Percentiles rank a stretch among this genome's conserved stretches.
These are phyloP conservation scores for Phalaenopsis aphrodite DNA, from an alignment of 106 monocot species.

Conservation along the genomic window DNA sequence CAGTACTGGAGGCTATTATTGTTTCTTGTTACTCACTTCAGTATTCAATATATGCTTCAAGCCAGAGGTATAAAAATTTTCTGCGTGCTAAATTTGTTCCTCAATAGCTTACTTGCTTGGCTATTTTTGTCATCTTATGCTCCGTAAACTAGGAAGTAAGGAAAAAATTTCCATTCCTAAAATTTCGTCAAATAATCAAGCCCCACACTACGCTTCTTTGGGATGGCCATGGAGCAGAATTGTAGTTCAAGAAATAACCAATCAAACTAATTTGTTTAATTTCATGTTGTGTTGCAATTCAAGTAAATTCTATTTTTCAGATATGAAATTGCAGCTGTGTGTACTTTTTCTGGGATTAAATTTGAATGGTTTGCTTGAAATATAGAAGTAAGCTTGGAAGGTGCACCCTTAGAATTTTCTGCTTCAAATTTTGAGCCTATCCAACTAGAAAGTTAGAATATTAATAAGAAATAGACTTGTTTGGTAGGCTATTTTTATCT, in stretches of 20 bases:
- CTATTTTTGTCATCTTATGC: neutral
- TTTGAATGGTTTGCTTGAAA: too few relatives aligned
- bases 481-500: too few relatives aligned
- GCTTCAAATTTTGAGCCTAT: too few relatives aligned
- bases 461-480: too few relatives aligned
- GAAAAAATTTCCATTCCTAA: neutral
- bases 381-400: too few relatives aligned
- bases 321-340: too few relatives aligned
- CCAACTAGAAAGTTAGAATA: too few relatives aligned
- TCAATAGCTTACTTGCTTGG: neutral
- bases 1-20: conserved; percentile 67
- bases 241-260: neutral
- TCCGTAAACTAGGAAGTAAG: neutral
- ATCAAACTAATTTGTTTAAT: neutral
- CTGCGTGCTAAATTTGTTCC: neutral
- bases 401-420: too few relatives aligned
- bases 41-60: conserved; percentile 90
- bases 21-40: conserved; percentile 83
- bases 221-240: neutral
- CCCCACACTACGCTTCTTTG: neutral
- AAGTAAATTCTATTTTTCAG: too few relatives aligned
- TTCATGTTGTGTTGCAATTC: too few relatives aligned
- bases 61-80: conserved; percentile 37
- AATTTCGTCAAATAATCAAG: neutral
- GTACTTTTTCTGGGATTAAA: too few relatives aligned